These are phyloP conservation scores for Blastobotrys persicus DNA, from an alignment of 1,139 yeast species.

Conservation along the genomic window DNA sequence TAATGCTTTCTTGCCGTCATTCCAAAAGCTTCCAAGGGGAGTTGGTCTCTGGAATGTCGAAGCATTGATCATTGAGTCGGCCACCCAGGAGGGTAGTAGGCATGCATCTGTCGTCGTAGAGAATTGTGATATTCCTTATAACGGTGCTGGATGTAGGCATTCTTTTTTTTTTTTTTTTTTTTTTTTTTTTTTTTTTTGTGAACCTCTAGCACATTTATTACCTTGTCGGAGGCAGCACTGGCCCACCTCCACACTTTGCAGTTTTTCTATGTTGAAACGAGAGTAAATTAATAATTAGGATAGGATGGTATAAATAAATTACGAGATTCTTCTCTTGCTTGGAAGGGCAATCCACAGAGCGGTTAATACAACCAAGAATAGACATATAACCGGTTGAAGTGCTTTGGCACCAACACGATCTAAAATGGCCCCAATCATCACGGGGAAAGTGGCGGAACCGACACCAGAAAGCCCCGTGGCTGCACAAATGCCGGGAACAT, in stretches of 20 bases:
- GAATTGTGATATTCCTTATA: not conserved
- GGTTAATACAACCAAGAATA: conserved; percentile 19
- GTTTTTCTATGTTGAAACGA: no score
- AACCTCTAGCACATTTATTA: no score
- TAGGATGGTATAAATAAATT: conserved; percentile 1
- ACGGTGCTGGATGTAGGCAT: not conserved
- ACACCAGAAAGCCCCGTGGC: conserved; percentile 75
- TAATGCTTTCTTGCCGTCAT: no score
- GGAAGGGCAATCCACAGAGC: conserved; percentile 21
- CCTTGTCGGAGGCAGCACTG: no score
- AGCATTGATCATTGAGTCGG: no score
- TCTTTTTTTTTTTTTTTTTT: not conserved
- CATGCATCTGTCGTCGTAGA: no score
- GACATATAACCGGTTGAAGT: conserved; percentile 21
- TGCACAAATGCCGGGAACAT: conserved; percentile 67
- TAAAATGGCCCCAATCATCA: conserved; percentile 53
- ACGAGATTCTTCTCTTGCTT: conserved; percentile 1
- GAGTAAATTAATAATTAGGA: not conserved
- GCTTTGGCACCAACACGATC: conserved; percentile 21
- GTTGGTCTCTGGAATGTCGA: no score
- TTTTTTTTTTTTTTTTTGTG: conserved; percentile 10
- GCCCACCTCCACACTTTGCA: no score
- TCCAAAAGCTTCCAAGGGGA: no score
- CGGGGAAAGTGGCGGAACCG: conserved; percentile 70
- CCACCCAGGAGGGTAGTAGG: no score